phyloP scores from a whole-genome alignment of 139 green algal genomes.

The Zygnema circumcarinatum region DNA sequence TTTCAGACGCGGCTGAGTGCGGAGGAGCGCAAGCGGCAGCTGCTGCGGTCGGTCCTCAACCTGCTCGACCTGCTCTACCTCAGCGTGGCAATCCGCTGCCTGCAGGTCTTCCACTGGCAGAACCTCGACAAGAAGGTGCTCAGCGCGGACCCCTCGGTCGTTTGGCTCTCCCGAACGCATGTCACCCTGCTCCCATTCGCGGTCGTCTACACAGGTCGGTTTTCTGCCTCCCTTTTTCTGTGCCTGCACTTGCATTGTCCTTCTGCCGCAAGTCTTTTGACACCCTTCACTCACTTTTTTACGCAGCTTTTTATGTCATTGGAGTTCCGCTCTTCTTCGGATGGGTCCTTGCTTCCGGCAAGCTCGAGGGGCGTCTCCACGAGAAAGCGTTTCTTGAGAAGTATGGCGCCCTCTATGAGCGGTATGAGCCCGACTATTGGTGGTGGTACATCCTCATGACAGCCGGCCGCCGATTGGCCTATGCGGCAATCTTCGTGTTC shows the following conservation, averaged over 20 bases:
- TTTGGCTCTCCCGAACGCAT: conserved; percentile 4
- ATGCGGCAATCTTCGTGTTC: conserved; percentile 10
- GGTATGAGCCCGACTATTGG: conserved; percentile 20
- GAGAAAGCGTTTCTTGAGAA: conserved; percentile 5
- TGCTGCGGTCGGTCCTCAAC: neutral
- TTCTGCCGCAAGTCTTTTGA: neutral
- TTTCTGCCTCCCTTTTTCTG: neutral
- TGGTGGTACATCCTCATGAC: conserved; percentile 27
- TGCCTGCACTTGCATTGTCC: neutral
- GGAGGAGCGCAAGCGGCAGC: neutral
- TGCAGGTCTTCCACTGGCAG: neutral
- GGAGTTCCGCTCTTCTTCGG: neutral
- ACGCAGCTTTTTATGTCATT: neutral
- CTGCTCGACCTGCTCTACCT: neutral
- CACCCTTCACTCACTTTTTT: neutral
- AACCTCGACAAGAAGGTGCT: conserved; percentile 16
- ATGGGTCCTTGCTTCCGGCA: neutral
- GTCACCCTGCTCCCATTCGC: neutral
- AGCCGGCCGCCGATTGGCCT: neutral
- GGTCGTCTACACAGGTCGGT: neutral
- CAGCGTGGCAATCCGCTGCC: neutral
- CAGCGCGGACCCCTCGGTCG: neutral
- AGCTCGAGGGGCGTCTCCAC: neutral
- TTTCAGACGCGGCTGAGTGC: neutral
- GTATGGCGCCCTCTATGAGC: neutral